Evolutionary conservation across 2,329 filamentous ascomycete genomes (phyloP).

Genomic region (Cryphonectria japonica): DNA sequence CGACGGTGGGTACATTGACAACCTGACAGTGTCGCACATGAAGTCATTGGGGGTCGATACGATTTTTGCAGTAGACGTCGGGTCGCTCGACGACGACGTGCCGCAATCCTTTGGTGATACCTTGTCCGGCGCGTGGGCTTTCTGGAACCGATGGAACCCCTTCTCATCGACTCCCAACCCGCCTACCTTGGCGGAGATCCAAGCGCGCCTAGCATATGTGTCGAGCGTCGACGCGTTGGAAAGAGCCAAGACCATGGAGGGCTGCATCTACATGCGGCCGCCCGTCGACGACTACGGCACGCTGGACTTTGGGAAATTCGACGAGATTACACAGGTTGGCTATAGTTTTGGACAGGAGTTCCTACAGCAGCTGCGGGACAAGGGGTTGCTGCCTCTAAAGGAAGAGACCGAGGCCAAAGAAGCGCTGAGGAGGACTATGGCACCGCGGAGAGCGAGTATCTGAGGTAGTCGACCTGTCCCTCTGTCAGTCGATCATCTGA

Average conservation of each 20-base stretch:
- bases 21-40: constrained; percentile 96
- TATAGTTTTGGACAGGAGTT: constrained; percentile 85
- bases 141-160: constrained; percentile 95
- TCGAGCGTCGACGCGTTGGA: constrained; percentile 93
- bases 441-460: constrained; percentile 77
- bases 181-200: constrained; percentile 93
- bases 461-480: constrained; percentile 40
- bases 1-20: constrained; percentile 96
- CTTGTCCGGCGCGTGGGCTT: constrained; percentile 92
- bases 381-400: constrained; percentile 72
- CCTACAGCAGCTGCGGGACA: constrained; percentile 73
- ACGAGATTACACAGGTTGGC: constrained; percentile 91
- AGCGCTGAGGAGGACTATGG: constrained; percentile 76
- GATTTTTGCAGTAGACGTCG: constrained; percentile 95
- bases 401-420: constrained; percentile 79
- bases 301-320: constrained; percentile 94
- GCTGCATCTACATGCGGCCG: constrained; percentile 95
- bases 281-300: constrained; percentile 94
- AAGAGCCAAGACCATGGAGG: constrained; percentile 85
- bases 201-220: constrained; percentile 92
- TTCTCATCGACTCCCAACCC: constrained; percentile 89
- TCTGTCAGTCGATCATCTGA: background rate
- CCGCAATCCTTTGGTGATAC: constrained; percentile 94
- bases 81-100: constrained; percentile 86
- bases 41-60: constrained; percentile 89